phyloP scores from a whole-genome alignment of 2,329 filamentous ascomycete species.

The Ophiostoma novo-ulmi region DNA sequence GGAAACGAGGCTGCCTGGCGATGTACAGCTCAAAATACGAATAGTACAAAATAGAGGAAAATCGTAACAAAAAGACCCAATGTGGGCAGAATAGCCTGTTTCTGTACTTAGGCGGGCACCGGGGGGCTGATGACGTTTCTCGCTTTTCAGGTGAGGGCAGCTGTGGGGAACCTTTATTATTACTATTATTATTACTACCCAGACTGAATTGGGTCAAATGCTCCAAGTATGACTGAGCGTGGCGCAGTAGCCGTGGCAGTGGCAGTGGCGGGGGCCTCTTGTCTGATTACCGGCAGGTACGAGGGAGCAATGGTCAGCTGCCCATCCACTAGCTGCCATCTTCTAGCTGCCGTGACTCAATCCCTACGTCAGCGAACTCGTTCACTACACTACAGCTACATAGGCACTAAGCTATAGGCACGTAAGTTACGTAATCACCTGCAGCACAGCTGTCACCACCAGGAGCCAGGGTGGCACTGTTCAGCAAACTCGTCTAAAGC shows the following conservation, averaged over 20 bases:
- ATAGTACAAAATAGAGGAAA: neutral
- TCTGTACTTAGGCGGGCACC: neutral
- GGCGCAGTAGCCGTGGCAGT: conserved; percentile 21
- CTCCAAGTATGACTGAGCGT: conserved; percentile 4
- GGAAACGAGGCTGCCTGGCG: conserved; percentile 4
- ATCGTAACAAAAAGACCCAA: neutral
- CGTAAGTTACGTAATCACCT: neutral
- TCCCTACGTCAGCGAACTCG: conserved; percentile 2
- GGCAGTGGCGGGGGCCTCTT: conserved; percentile 20
- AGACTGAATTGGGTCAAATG: neutral
- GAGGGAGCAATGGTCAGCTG: neutral
- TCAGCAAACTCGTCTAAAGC: neutral
- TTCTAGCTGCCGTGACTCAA: neutral
- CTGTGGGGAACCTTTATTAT: neutral
- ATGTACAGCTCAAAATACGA: neutral
- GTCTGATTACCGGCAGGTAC: conserved; percentile 1
- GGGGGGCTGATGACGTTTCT: conserved; percentile 22
- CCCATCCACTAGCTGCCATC: neutral
- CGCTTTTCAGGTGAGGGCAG: conserved; percentile 13
- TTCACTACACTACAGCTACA: neutral
- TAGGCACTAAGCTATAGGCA: neutral
- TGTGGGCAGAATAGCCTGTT: conserved; percentile 5
- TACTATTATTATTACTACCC: neutral
- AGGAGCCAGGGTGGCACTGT: neutral
- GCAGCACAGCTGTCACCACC: neutral